A percentile compares a stretch with the other conserved stretches of the same genome.
These are phyloP conservation scores for Gossypium davidsonii DNA, from an alignment of 441 rosid genomes.

Conservation along the genomic window DNA sequence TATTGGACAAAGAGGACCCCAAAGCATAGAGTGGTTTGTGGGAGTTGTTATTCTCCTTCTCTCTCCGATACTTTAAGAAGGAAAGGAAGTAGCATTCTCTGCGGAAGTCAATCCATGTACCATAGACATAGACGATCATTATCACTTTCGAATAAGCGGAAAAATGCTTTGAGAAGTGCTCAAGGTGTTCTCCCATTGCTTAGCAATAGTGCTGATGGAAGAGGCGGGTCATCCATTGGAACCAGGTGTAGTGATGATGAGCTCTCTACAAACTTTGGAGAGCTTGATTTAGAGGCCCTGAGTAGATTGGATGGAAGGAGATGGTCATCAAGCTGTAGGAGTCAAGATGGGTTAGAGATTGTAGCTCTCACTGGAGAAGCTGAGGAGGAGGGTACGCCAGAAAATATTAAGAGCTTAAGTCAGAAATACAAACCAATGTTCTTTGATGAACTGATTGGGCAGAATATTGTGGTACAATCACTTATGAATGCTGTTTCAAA, in stretches of 20 bases:
- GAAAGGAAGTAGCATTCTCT: constrained; percentile 79
- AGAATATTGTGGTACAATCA: constrained; percentile 83
- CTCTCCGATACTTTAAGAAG: constrained; percentile 83
- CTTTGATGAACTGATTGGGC: constrained; percentile 86
- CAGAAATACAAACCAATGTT: constrained; percentile 86
- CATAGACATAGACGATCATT: constrained; percentile 42
- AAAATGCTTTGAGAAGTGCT: constrained; percentile 54
- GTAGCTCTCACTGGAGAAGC: constrained; percentile 52
- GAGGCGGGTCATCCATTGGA: constrained; percentile 76
- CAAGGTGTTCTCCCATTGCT: constrained; percentile 85
- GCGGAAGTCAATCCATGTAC: constrained; percentile 68
- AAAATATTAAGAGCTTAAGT: constrained; percentile 65
- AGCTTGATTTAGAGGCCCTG: constrained; percentile 91
- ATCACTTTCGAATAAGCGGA: constrained; percentile 43
- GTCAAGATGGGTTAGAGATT: constrained; percentile 73
- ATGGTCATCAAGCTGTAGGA: constrained; percentile 87
- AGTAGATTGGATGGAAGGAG: constrained; percentile 96
- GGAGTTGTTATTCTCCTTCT: constrained; percentile 89
- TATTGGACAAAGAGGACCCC: constrained; percentile 85
- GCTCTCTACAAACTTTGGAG: constrained; percentile 83
- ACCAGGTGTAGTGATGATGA: constrained; percentile 81
- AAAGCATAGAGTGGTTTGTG: constrained; percentile 60
- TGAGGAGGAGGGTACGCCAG: constrained; percentile 65
- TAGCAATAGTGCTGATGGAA: constrained; percentile 46
- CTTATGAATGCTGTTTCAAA: constrained; percentile 64